Percentiles rank a stretch among this genome's conserved stretches.
phyloP scores from a whole-genome alignment of 768 basidiomycete species.

The Rhizopogon vulgaris region DNA sequence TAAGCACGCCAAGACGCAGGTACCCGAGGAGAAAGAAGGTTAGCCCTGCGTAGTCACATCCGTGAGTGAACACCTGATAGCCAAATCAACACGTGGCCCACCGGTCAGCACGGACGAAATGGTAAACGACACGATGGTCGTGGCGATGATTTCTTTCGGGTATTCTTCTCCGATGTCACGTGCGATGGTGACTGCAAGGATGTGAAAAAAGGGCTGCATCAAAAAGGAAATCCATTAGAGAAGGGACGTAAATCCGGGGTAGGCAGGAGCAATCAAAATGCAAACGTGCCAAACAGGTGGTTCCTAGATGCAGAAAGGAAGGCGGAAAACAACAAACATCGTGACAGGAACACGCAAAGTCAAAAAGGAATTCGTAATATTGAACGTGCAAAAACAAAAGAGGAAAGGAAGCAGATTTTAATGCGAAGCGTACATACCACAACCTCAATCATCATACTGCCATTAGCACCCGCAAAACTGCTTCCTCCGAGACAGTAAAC shows the following conservation, averaged over 20 bases:
- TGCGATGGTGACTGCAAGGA: conserved; percentile 76
- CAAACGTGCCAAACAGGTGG: too few relatives aligned
- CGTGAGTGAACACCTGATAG: neutral
- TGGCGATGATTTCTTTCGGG: conserved; percentile 74
- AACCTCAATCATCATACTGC: conserved; percentile 98
- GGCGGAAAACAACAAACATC: neutral
- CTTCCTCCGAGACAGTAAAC: conserved; percentile 84
- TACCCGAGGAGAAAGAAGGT: conserved; percentile 84
- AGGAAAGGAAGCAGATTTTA: neutral
- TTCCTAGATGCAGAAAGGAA: too few relatives aligned
- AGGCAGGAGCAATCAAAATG: neutral
- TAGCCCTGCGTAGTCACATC: conserved; percentile 25
- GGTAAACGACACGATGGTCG: conserved; percentile 84
- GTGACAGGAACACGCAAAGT: neutral
- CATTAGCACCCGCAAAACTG: conserved; percentile 84
- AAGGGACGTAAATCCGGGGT: conserved; percentile 1
- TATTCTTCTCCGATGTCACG: conserved; percentile 63
- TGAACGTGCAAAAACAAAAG: neutral
- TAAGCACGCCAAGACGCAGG: conserved; percentile 74
- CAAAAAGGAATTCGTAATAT: neutral
- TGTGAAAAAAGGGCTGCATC: conserved; percentile 87
- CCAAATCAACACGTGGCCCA: conserved; percentile 19
- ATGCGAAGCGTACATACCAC: conserved; percentile 51
- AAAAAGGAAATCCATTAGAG: neutral
- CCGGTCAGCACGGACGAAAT: conserved; percentile 86